phyloP scores from a whole-genome alignment of 352 stramenopile species.

The Phytopythium helicoides region DNA sequence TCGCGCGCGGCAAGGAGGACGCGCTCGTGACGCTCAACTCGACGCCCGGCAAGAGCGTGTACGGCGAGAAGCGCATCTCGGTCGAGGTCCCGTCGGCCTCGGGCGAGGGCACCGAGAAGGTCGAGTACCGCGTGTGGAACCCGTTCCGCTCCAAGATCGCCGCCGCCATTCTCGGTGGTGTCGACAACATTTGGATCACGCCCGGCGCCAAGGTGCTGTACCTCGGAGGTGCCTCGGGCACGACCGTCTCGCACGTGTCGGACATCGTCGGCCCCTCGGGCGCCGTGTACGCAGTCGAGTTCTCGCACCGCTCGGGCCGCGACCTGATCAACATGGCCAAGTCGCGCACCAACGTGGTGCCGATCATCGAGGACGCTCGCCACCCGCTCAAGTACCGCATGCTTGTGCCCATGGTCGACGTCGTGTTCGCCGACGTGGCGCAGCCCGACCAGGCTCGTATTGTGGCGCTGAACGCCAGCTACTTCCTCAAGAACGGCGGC shows the following conservation, averaged over 20 bases:
- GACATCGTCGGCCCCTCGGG: constrained; percentile 98
- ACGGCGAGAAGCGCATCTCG: constrained; percentile 99
- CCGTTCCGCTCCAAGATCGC: constrained; percentile 99
- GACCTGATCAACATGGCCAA: constrained; percentile 99
- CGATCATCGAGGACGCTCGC: constrained; percentile 99
- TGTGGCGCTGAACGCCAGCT: constrained; percentile 97
- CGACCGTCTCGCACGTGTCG: constrained; percentile 98
- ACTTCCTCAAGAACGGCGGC: constrained; percentile 99
- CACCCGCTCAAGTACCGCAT: constrained; percentile 99
- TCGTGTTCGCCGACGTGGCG: constrained; percentile 98
- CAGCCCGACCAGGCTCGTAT: constrained; percentile 99
- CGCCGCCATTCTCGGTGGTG: constrained; percentile 97
- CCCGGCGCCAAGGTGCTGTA: constrained; percentile 98
- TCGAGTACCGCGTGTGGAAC: constrained; percentile 99
- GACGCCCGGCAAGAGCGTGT: constrained; percentile 98
- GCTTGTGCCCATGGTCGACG: constrained; percentile 99
- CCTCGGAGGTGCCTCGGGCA: constrained; percentile 97
- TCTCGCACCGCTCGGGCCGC: constrained; percentile 97
- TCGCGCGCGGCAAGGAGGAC: constrained; percentile 98
- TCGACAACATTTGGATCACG: constrained; percentile 98
- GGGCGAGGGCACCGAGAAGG: constrained; percentile 93
- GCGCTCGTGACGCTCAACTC: constrained; percentile 98
- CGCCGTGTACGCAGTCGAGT: constrained; percentile 99
- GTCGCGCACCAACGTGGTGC: constrained; percentile 98
- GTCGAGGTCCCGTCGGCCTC: constrained; percentile 93